Conservation (phyloP, 345 rosid genomes). For the Euphorbia peplus region DNA sequence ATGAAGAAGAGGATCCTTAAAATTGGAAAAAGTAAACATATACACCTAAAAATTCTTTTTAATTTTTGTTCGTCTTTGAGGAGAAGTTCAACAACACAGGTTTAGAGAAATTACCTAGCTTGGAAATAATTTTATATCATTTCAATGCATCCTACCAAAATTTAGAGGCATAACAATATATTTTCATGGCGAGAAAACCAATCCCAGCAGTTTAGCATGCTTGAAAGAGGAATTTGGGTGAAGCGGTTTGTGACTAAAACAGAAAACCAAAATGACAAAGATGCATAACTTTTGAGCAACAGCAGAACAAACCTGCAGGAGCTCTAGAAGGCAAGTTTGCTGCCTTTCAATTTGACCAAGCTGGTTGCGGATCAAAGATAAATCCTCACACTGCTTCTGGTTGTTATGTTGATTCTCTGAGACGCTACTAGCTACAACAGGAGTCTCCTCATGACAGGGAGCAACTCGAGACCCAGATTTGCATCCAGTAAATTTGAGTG, state of each 20-base stretch:
- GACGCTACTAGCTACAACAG: conserved; percentile 36
- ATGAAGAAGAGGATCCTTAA: not conserved
- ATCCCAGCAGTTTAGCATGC: not conserved
- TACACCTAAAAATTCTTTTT: not conserved
- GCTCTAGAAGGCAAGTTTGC: conserved; percentile 79
- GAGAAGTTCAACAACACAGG: not conserved
- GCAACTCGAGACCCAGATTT: conserved; percentile 58
- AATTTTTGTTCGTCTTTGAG: not conserved
- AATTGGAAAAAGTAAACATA: not conserved
- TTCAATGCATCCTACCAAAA: not conserved
- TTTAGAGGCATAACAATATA: not conserved
- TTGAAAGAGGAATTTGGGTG: not conserved
- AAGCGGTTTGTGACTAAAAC: not conserved
- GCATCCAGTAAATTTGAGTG: conserved; percentile 45
- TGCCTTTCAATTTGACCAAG: conserved; percentile 91
- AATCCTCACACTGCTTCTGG: conserved; percentile 70
- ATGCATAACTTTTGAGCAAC: conserved; percentile 19
- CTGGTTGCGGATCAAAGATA: conserved; percentile 71
- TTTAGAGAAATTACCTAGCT: not conserved
- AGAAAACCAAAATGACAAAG: not conserved
- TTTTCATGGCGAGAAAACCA: not conserved
- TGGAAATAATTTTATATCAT: not conserved
- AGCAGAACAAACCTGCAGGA: conserved; percentile 69
- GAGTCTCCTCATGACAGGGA: conserved; percentile 44
- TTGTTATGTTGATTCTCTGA: conserved; percentile 51